Evolutionary conservation across 768 basidiomycete species (phyloP), one percentile per base, ranked within the genome.

Genomic region (Russula compacta): DNA sequence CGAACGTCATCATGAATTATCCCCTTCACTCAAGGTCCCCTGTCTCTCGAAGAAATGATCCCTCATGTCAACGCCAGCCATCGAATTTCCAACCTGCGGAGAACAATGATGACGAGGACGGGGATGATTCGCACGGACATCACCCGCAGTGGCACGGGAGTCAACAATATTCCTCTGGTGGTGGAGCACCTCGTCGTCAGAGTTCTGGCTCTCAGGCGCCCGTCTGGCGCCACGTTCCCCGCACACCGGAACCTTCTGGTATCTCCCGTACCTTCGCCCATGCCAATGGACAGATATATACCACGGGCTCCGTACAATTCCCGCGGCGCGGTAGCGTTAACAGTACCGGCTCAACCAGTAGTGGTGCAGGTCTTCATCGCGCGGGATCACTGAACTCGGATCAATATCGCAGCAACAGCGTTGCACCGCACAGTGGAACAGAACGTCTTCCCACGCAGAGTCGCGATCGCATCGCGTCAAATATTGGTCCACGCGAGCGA

Each of bases 211-310:
- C 60, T 19, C 60, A 53, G 24, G 32, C 53, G 4, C n/a, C 55
- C 8, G 40, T 21, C 17, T 56, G 49, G 53, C 49, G 49, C 14
- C 40, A 12, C 9, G 24, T 17, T 43, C 48, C 39, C 24, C 46
- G 39, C 46, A 2, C 46, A 32, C 4, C 51, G n/a, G 60, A 61
- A 19, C 60, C 48, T 39, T 51, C 61, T 15, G 56, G 61, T 47
- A 47, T 62, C n/a, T 62, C 63, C 29, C 63, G 63, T 46, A 61
- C 63, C 47, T 33, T 64, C 2, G 48, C 58, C 36, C 53, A 61
- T 29, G 63, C 59, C 42, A 82, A 29, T 73, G 68, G 21, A 66
- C 69, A 65, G 83, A 78, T 17, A 73, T 71, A 4, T 76, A 47
- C 7, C 39, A 8, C 46, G n/a, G 29, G 24, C 73, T 43, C 69